Evolutionary conservation across 2,329 filamentous ascomycete genomes (phyloP).

Genomic region (Aspergillus sp.): DNA sequence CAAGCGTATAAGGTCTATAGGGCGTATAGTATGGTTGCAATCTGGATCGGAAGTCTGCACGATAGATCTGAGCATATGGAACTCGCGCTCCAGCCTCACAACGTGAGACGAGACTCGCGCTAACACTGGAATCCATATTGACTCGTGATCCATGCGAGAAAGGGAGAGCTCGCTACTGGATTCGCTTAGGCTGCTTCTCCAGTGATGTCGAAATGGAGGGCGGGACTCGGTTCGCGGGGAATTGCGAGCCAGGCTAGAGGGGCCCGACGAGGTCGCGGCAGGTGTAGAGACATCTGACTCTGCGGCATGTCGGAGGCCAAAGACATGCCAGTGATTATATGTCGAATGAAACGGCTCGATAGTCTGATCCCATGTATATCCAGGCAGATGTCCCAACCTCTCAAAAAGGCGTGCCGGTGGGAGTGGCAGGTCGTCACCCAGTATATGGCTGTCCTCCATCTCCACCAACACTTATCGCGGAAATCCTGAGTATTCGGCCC

Average conservation of each 20-base stretch:
- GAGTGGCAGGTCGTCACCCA: constrained; percentile 51
- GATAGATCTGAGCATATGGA: constrained; percentile 76
- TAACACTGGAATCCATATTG: constrained; percentile 64
- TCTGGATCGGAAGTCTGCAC: constrained; percentile 70
- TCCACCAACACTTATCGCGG: constrained; percentile 21
- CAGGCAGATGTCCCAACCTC: constrained; percentile 70
- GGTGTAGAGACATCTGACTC: constrained; percentile 52
- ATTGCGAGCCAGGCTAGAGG: constrained; percentile 46
- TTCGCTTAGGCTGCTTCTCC: constrained; percentile 55
- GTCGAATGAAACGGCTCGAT: constrained; percentile 55
- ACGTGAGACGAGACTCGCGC: constrained; percentile 82
- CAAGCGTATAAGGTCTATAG: constrained; percentile 76
- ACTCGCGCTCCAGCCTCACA: constrained; percentile 82
- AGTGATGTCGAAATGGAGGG: constrained; percentile 47
- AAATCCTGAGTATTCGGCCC: constrained; percentile 17
- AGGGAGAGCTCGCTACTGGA: constrained; percentile 47
- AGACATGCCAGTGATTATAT: constrained; percentile 87
- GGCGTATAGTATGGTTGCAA: constrained; percentile 74
- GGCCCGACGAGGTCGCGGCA: constrained; percentile 47
- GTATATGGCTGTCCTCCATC: constrained; percentile 41
- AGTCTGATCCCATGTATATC: constrained; percentile 75
- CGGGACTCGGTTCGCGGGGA: constrained; percentile 47
- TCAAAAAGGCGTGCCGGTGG: constrained; percentile 71
- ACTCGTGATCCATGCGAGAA: constrained; percentile 43
- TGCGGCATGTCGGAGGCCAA: constrained; percentile 60